These are phyloP conservation scores for Ceratonia siliqua DNA, from an alignment of 306 rosid genomes.

Conservation along the genomic window DNA sequence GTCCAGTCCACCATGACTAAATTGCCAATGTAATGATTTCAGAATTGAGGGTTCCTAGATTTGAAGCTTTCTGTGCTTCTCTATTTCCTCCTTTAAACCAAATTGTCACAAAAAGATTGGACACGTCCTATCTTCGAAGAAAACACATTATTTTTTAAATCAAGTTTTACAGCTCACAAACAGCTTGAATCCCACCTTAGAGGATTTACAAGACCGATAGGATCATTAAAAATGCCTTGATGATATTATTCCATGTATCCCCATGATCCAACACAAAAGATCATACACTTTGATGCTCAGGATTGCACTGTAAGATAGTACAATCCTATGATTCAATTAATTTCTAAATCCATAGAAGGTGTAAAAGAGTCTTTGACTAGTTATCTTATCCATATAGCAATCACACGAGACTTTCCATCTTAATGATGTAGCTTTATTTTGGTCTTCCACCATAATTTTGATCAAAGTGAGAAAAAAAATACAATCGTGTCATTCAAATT, in stretches of 20 bases:
- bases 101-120: too few relatives aligned
- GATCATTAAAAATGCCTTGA: not conserved
- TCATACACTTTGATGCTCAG: not conserved
- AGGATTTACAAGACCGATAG: not conserved
- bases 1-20: too few relatives aligned
- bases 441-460: too few relatives aligned
- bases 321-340: not conserved
- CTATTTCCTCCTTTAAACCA: too few relatives aligned
- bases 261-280: not conserved
- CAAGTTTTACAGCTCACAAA: not conserved
- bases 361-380: not conserved
- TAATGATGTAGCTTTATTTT: too few relatives aligned
- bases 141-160: not conserved
- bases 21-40: too few relatives aligned
- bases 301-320: not conserved
- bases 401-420: slow-evolving; percentile 28
- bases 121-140: too few relatives aligned
- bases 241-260: not conserved
- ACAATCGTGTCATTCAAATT: too few relatives aligned
- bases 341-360: not conserved
- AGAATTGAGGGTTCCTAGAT: too few relatives aligned
- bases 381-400: slow-evolving; percentile 7
- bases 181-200: not conserved
- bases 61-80: too few relatives aligned
- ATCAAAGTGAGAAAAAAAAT: too few relatives aligned